A percentile compares a stretch with the other conserved stretches of the same genome.
Evolutionary conservation across 202 grass and related monocot species (phyloP).

Genomic region (Zizania palustris): DNA sequence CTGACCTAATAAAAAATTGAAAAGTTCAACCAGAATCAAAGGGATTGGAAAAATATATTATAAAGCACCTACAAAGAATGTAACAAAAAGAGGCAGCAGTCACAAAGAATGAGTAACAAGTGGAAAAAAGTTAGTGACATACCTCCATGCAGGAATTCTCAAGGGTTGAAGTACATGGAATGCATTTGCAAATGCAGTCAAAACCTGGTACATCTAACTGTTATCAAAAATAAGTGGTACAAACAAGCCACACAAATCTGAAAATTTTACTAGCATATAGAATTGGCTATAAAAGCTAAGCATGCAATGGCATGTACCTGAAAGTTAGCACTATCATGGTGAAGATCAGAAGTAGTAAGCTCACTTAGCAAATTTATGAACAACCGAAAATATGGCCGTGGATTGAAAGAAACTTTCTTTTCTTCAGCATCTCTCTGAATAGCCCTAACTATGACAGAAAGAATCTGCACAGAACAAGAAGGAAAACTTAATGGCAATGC

Average conservation of each 20-base stretch:
- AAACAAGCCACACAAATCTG: constrained; percentile 12
- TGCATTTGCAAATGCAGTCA: constrained; percentile 82
- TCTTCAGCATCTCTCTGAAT: constrained; percentile 95
- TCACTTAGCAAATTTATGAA: constrained; percentile 93
- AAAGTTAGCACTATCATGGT: constrained; percentile 72
- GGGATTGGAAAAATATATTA: not conserved
- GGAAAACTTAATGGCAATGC: constrained; percentile 20
- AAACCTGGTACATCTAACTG: constrained; percentile 58
- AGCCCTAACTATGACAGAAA: constrained; percentile 63
- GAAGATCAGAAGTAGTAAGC: constrained; percentile 72
- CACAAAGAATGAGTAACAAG: constrained; percentile 20
- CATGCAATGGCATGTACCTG: constrained; percentile 47
- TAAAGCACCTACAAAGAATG: not conserved
- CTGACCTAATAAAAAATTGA: not conserved
- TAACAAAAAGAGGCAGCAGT: not conserved
- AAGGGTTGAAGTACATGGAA: constrained; percentile 80
- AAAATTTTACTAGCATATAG: constrained; percentile 23
- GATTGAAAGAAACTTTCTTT: constrained; percentile 82
- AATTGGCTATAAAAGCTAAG: constrained; percentile 16
- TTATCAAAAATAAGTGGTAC: constrained; percentile 17
- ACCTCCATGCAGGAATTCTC: constrained; percentile 93
- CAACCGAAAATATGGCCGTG: constrained; percentile 78
- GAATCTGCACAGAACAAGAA: constrained; percentile 62
- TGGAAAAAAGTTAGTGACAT: constrained; percentile 24
- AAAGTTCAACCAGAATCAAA: not conserved